A percentile compares a stretch with the other conserved stretches of the same genome.
Conservation (phyloP, 257 asterid species). For the Datura wrightii region DNA sequence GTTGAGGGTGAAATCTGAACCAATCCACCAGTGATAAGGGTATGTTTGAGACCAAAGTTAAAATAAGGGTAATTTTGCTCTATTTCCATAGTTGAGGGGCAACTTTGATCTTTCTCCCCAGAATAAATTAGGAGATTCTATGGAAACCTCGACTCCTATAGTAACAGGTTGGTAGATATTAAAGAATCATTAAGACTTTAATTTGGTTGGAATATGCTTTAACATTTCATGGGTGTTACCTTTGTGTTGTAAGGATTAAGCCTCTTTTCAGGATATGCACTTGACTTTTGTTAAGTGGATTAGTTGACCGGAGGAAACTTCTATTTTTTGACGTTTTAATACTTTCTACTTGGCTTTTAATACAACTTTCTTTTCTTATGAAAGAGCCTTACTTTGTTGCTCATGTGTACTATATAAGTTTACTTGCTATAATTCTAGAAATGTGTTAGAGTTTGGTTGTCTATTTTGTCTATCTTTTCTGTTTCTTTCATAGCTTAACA, state of each 20-base stretch:
- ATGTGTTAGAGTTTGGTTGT: background rate
- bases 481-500: background rate
- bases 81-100: conserved; percentile 1
- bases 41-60: background rate
- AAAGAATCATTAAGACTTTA: background rate
- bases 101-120: background rate
- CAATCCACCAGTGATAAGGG: too few species aligned
- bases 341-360: background rate
- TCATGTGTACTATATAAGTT: conserved; percentile 13
- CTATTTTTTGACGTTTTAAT: background rate
- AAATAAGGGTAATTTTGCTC: background rate
- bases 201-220: conserved; percentile 15
- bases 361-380: background rate
- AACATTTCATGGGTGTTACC: conserved; percentile 1
- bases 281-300: conserved; percentile 20
- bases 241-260: background rate
- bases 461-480: conserved; percentile 18
- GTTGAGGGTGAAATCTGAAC: too few species aligned
- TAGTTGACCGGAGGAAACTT: background rate
- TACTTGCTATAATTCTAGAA: conserved; percentile 8
- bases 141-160: conserved; percentile 11
- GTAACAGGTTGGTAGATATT: background rate
- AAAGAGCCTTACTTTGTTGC: conserved; percentile 24
- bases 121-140: background rate
- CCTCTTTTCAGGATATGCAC: conserved; percentile 15